phyloP scores from a whole-genome alignment of 2,329 filamentous ascomycete genomes.

The Microdochium trichocladiopsis region DNA sequence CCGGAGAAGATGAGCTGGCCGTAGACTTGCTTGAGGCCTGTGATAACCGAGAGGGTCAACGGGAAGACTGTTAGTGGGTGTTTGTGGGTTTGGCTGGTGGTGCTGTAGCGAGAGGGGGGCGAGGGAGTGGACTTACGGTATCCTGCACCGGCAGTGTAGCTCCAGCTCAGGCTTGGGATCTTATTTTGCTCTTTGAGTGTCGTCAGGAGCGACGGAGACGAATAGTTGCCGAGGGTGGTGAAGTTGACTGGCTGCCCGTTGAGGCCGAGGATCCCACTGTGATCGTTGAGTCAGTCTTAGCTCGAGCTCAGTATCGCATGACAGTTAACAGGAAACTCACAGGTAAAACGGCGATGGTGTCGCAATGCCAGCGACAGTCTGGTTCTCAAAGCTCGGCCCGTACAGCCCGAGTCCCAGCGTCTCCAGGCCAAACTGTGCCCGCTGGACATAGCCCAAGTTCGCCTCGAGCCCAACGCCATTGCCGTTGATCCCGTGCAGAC shows the following conservation, averaged over 20 bases:
- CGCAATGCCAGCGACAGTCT: slow-evolving; percentile 23
- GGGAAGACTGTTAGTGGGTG: neutral
- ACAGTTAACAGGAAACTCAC: slow-evolving; percentile 20
- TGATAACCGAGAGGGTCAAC: slow-evolving; percentile 5
- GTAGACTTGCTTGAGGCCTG: slow-evolving; percentile 26
- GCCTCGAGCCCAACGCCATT: slow-evolving; percentile 27
- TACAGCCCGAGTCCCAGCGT: slow-evolving; percentile 20
- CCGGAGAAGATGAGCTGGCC: slow-evolving; percentile 31
- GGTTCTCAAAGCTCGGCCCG: slow-evolving; percentile 21
- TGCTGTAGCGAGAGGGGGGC: neutral
- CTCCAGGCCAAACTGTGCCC: slow-evolving; percentile 18
- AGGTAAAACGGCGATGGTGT: slow-evolving; percentile 26
- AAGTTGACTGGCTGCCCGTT: slow-evolving; percentile 29
- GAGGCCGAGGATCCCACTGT: slow-evolving; percentile 29
- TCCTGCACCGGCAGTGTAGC: slow-evolving; percentile 31
- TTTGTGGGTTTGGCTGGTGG: neutral
- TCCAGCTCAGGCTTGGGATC: slow-evolving; percentile 33
- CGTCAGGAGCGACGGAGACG: slow-evolving; percentile 25
- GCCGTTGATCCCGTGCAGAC: slow-evolving; percentile 25
- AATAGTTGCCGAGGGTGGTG: slow-evolving; percentile 24
- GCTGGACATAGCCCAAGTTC: slow-evolving; percentile 25
- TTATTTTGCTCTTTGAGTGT: slow-evolving; percentile 24
- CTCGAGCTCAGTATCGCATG: too few relatives aligned
- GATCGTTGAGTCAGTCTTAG: neutral
- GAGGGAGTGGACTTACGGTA: slow-evolving; percentile 21